Conservation (phyloP, 345 rosid species). For the Eucalyptus cloeziana region DNA sequence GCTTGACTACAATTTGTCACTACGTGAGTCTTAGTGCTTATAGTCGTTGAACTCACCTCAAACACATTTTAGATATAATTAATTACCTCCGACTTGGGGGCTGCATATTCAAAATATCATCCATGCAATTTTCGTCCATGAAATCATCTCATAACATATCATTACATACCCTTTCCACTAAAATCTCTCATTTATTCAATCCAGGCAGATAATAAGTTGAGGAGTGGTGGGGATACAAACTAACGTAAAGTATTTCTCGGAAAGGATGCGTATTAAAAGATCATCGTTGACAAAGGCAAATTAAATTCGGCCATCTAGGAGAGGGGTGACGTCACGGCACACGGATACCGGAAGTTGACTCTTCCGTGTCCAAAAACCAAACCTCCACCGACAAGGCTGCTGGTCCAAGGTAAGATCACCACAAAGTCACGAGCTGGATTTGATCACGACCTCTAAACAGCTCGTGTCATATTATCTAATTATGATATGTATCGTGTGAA, state of each 20-base stretch:
- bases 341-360: not conserved
- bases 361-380: not conserved
- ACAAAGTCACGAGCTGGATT: not conserved
- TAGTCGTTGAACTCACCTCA: rapidly evolving
- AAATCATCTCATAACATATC: not conserved
- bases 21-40: not conserved
- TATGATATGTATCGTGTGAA: not conserved
- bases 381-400: not conserved
- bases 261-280: not conserved
- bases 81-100: not conserved
- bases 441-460: not conserved
- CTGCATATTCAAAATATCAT: not conserved
- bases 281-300: not conserved
- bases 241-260: not conserved
- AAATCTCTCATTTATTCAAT: not conserved
- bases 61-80: not conserved
- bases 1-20: not conserved
- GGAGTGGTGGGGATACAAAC: not conserved
- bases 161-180: not conserved
- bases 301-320: not conserved
- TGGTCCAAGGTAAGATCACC: not conserved
- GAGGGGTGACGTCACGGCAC: not conserved
- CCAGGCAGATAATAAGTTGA: not conserved
- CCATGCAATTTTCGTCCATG: not conserved
- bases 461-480: not conserved